Percentiles rank a stretch among this genome's conserved stretches.
These are phyloP conservation scores for Fusarium abutilonis DNA, from an alignment of 2,329 filamentous ascomycete genomes.

Conservation along the genomic window DNA sequence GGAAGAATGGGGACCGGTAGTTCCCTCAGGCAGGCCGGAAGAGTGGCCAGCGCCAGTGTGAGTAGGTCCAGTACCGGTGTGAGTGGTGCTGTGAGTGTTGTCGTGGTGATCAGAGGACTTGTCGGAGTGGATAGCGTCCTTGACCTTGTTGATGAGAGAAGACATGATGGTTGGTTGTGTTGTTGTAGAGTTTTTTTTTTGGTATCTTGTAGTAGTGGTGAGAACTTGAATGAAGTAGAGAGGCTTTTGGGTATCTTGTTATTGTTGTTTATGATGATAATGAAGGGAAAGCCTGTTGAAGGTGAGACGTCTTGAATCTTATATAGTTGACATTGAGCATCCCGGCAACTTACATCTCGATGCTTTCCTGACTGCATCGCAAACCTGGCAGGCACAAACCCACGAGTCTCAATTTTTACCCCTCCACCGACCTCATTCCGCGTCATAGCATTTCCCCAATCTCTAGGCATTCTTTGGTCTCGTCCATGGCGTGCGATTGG, in stretches of 20 bases:
- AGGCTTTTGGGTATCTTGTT: slow-evolving; percentile 38
- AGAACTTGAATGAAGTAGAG: slow-evolving; percentile 12
- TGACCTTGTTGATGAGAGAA: slow-evolving; percentile 67
- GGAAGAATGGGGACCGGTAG: slow-evolving; percentile 31
- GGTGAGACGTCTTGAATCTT: slow-evolving; percentile 26
- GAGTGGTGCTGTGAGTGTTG: slow-evolving; percentile 35
- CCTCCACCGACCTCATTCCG: slow-evolving; percentile 36
- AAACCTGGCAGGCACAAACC: slow-evolving; percentile 26
- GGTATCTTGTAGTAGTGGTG: slow-evolving; percentile 23
- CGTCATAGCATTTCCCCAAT: slow-evolving; percentile 41
- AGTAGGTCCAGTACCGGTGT: slow-evolving; percentile 6
- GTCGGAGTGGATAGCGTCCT: slow-evolving; percentile 62
- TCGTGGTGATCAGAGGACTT: slow-evolving; percentile 45
- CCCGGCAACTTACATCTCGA: slow-evolving; percentile 27
- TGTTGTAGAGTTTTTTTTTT: slow-evolving; percentile 6
- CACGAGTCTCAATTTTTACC: slow-evolving; percentile 6
- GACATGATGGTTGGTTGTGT: slow-evolving; percentile 58
- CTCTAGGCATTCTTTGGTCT: slow-evolving; percentile 20
- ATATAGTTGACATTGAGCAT: slow-evolving; percentile 34
- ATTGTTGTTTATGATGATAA: slow-evolving; percentile 30
- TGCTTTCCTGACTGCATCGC: slow-evolving; percentile 20
- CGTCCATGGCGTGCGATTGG: slow-evolving; percentile 23
- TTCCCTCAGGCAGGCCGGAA: slow-evolving; percentile 30
- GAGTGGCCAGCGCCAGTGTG: neutral
- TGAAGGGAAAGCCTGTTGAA: neutral